phyloP scores from a whole-genome alignment of 2,329 filamentous ascomycete genomes.

The Kalaharituber pfeilii region DNA sequence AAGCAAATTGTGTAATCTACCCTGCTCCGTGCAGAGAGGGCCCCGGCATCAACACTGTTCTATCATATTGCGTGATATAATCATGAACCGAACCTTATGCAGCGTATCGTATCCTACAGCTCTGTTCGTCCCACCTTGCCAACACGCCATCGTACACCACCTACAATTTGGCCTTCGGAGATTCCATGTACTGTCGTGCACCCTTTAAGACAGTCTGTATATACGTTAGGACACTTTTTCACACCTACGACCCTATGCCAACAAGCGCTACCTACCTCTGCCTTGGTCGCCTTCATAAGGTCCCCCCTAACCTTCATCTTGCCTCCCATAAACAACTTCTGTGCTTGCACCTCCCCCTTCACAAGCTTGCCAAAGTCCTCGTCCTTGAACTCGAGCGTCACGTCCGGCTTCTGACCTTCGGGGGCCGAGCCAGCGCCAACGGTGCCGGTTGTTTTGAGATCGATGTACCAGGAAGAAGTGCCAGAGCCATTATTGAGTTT shows the following conservation, averaged over 20 bases:
- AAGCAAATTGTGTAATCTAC: no score
- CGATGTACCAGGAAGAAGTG: slow-evolving; percentile 79
- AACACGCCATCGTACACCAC: no score
- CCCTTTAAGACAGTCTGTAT: slow-evolving; percentile 50
- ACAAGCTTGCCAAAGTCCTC: slow-evolving; percentile 74
- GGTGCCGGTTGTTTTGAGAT: slow-evolving; percentile 75
- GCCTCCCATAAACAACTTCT: slow-evolving; percentile 92
- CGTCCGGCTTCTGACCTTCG: slow-evolving; percentile 60
- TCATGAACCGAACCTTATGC: no score
- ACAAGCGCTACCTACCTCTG: slow-evolving; percentile 46
- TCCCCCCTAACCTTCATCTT: slow-evolving; percentile 98
- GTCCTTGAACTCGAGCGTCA: slow-evolving; percentile 72
- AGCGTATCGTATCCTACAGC: no score
- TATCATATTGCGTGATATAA: no score
- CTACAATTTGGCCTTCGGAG: slow-evolving; percentile 63
- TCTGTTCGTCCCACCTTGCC: no score
- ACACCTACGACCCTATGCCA: background rate
- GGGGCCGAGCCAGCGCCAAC: slow-evolving; percentile 58
- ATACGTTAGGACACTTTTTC: background rate
- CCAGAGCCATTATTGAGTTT: slow-evolving; percentile 74
- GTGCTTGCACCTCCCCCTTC: slow-evolving; percentile 75
- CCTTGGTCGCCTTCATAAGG: slow-evolving; percentile 96
- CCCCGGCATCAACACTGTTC: no score
- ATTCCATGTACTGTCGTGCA: slow-evolving; percentile 38
- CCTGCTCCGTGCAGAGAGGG: no score